Evolutionary conservation across 208 protist genomes (phyloP).

Genomic region (Acanthamoeba sp.): DNA sequence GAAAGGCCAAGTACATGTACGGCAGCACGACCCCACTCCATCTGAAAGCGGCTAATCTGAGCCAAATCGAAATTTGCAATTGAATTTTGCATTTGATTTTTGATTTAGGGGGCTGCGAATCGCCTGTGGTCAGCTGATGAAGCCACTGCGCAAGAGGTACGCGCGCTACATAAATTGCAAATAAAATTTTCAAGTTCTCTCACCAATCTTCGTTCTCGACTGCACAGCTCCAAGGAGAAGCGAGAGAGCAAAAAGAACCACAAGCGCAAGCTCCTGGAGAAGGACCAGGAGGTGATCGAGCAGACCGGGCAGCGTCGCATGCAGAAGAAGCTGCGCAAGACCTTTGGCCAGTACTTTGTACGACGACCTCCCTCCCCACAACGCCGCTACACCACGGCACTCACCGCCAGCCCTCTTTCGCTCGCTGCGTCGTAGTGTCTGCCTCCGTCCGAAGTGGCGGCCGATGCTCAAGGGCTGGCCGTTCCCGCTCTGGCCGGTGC

Average conservation of each 20-base stretch:
- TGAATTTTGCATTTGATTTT: background rate
- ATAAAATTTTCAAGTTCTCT: background rate
- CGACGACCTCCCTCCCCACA: too few species aligned
- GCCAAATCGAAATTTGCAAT: background rate
- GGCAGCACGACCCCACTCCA: background rate
- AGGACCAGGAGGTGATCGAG: slow-evolving; percentile 63
- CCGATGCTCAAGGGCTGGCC: slow-evolving; percentile 1
- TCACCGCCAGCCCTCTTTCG: background rate
- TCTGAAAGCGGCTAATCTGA: background rate
- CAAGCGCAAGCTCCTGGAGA: slow-evolving; percentile 27
- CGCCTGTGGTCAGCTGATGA: slow-evolving; percentile 46
- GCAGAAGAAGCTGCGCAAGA: slow-evolving; percentile 64
- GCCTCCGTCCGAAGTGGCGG: slow-evolving; percentile 23
- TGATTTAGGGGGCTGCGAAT: slow-evolving; percentile 21
- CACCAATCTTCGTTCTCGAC: too few species aligned
- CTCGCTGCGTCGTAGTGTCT: background rate
- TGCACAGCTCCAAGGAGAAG: background rate
- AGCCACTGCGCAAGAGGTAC: slow-evolving; percentile 24
- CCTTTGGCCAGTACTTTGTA: slow-evolving; percentile 52
- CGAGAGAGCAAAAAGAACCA: slow-evolving; percentile 1
- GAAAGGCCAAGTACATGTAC: slow-evolving; percentile 65
- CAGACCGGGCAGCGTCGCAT: slow-evolving; percentile 36
- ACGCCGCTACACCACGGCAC: background rate
- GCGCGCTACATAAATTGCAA: background rate
- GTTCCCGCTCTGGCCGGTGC: background rate